A percentile compares a stretch with the other conserved stretches of the same genome.
These are phyloP conservation scores for Tetrapyrgos nigripes DNA, from an alignment of 1,284 basidiomycete genomes.

Conservation along the genomic window DNA sequence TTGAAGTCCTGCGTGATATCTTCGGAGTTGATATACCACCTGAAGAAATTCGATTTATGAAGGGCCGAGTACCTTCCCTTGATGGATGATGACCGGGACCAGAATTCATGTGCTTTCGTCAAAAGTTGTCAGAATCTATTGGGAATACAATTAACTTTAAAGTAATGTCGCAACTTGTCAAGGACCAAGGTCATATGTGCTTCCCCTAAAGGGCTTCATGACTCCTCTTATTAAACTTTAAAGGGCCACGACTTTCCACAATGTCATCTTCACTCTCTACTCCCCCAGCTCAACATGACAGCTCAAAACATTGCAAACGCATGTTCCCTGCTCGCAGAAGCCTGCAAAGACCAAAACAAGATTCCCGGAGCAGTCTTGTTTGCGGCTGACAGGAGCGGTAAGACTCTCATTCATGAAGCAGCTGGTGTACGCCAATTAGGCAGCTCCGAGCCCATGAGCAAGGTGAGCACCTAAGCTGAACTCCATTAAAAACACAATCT, in stretches of 20 bases:
- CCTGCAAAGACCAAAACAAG: background rate
- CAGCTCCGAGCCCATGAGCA: background rate
- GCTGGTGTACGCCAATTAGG: background rate
- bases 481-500: background rate
- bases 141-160: no score
- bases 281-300: no score
- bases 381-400: background rate
- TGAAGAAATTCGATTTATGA: slow-evolving; percentile 30
- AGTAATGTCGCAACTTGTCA: no score
- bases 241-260: no score
- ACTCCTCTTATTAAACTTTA: no score
- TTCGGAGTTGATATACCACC: slow-evolving; percentile 35
- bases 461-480: background rate
- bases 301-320: no score
- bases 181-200: no score
- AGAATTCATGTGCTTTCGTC: no score
- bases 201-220: no score
- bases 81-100: no score
- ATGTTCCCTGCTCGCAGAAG: background rate
- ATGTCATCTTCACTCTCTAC: no score
- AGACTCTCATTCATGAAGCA: background rate
- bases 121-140: no score
- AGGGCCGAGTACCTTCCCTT: slow-evolving; percentile 19
- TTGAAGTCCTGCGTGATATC: slow-evolving; percentile 36
- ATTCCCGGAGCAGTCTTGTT: background rate